Conservation (phyloP, 257 asterid species). For the Ocimum tenuiflorum region DNA sequence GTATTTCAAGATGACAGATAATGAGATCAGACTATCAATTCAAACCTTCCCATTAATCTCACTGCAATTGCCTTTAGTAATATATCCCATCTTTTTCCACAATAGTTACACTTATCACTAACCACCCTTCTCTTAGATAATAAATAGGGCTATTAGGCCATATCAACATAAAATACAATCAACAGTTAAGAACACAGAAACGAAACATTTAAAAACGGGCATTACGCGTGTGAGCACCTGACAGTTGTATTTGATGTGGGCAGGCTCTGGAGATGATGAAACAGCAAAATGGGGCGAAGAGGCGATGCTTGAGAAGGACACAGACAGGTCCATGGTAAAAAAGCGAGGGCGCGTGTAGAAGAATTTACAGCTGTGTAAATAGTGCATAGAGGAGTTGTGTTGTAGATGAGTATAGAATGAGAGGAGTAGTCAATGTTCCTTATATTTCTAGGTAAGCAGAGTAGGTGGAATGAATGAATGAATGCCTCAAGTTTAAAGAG, state of each 20-base stretch:
- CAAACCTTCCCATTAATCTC: not conserved
- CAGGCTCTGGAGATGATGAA: constrained; percentile 74
- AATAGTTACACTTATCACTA: not conserved
- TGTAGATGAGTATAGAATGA: constrained; percentile 22
- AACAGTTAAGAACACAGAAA: not conserved
- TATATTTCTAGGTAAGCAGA: not conserved
- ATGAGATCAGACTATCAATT: not conserved
- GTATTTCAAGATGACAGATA: not conserved
- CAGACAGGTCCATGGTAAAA: constrained; percentile 78
- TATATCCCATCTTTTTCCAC: not conserved
- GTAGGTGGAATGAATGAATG: too few species aligned
- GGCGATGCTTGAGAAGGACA: constrained; percentile 75
- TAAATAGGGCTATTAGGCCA: not conserved
- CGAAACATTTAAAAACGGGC: not conserved
- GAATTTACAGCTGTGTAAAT: constrained; percentile 16
- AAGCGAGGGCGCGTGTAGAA: not conserved
- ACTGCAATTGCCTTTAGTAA: not conserved
- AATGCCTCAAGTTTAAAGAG: not conserved
- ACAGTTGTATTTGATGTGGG: not conserved
- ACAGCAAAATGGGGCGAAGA: constrained; percentile 44
- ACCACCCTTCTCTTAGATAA: not conserved
- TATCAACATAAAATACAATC: not conserved
- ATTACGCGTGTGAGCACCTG: too few species aligned
- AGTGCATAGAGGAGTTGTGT: constrained; percentile 12
- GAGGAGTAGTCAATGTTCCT: constrained; percentile 9